Percentiles rank a stretch among this genome's conserved stretches.
These are phyloP conservation scores for Yamadazyma laniorum DNA, from an alignment of 805 yeast species.

Conservation along the genomic window DNA sequence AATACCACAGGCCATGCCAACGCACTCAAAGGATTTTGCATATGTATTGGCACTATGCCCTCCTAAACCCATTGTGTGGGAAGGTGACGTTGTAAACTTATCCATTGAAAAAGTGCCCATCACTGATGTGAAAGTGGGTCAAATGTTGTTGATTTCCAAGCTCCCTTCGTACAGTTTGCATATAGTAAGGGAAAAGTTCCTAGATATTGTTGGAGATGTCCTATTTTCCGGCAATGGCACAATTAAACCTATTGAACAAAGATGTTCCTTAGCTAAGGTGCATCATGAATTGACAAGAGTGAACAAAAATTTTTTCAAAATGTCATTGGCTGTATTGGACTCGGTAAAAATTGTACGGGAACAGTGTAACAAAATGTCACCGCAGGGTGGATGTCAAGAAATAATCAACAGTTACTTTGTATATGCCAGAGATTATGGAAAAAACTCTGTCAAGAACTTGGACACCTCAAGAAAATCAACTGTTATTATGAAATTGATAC, in stretches of 20 bases:
- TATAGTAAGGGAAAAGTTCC: constrained; percentile 54
- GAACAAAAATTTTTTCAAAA: constrained; percentile 63
- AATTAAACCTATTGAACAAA: constrained; percentile 50
- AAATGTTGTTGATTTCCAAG: constrained; percentile 63
- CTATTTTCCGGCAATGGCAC: constrained; percentile 39
- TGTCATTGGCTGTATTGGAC: constrained; percentile 63
- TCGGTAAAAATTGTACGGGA: constrained; percentile 52
- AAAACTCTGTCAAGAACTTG: constrained; percentile 61
- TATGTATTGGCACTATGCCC: constrained; percentile 76
- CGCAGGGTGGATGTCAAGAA: constrained; percentile 65
- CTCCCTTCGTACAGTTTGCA: constrained; percentile 61
- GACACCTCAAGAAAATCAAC: constrained; percentile 66
- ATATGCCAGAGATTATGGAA: constrained; percentile 79
- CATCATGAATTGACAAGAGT: constrained; percentile 69
- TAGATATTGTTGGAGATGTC: constrained; percentile 54
- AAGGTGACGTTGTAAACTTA: constrained; percentile 67
- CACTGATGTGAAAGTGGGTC: constrained; percentile 64
- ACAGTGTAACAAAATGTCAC: constrained; percentile 51
- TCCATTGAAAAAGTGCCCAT: constrained; percentile 46
- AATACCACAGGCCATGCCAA: constrained; percentile 17
- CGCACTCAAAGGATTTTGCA: constrained; percentile 39
- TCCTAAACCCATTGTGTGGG: constrained; percentile 86
- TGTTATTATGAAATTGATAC: constrained; percentile 68
- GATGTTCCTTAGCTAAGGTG: constrained; percentile 70
- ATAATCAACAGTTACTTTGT: constrained; percentile 70